Base-by-base conservation (phyloP, 768 basidiomycete genomes). In the Cystofilobasidium macerans region DNA sequence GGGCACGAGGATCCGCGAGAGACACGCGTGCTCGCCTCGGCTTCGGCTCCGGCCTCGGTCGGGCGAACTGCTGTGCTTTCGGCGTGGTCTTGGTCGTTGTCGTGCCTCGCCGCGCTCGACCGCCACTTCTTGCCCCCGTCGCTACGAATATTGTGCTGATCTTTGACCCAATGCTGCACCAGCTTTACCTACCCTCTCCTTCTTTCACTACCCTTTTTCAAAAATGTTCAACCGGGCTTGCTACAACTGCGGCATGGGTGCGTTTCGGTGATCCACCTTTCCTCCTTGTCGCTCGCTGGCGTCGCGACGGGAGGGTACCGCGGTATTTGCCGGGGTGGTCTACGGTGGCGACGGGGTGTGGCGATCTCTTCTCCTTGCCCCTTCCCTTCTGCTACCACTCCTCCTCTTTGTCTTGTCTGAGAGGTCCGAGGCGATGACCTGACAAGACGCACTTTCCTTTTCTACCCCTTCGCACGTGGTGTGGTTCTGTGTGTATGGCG, bases 391-490 rank as follows among this genome's bases (percentile, higher is more conserved):
- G 16, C n/a, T 24, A 12, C 24, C 45, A 24, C 45, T 47, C 24
- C 7, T 5, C 6, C 8, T 22, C 45, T 18, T 47, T 24, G 45
- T 20, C 42, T 42, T 13, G 16, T 20, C 16, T 42, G 48, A 51
- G 48, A 59, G 43, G 43, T 40, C 43, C 38, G 58, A 35, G 43
- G 58, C 58, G 58, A 45, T 42, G 58, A 40, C 38, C 43, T 42
- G 38, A 40, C 43, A 9, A 30, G 42, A 42, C 42, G 7, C 28
- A 42, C 6, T 26, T 26, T 22, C 38, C 33, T 33, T 28, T 43
- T 33, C 38, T 57, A 48, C 36, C 36, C 64, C 45, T 18, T n/a
- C 26, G 38, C 11, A 53, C 22, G 35, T 33, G 51, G 53, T 24
- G 35, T 33, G 43, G 40, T 40, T 1, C 5, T 30, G 30, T 54